Base-by-base conservation (phyloP, 352 stramenopile genomes). In the Pythium sukuiense region DNA sequence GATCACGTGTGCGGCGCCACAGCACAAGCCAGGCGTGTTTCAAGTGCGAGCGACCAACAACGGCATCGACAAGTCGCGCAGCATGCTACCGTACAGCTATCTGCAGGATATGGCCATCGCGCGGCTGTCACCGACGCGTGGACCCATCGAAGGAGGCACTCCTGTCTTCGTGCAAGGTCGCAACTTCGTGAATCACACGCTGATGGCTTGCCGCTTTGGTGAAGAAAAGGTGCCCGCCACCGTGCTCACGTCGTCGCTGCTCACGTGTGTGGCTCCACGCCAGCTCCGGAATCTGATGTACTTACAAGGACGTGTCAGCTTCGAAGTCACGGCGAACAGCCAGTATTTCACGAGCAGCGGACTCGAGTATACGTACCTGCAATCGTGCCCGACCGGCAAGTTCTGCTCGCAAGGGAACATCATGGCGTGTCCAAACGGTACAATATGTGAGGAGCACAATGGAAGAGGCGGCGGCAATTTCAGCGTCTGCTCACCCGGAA, bases 111-210 rank as follows among this genome's bases (percentile, higher is more conserved):
- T 97, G 49, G 87, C 83, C 0, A 74, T 99, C 24, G 69, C 87
- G 7, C 75, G 67, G 33, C 64, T 98, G 43, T 75, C 74, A 11
- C 96, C 97, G 2, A 79, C 64, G 9, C 76, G 70, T n/a, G 90
- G 89, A 16, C 72, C 93, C 2, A 86, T 90, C 39, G 69, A 89
- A 29, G 89, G 88, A 45, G 82, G 91, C 24, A 87, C 84, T 3
- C 88, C 95, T 1, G 71, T 98, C 1, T 98, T 98, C 72, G 77
- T 98, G 6, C 85, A 86, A 52, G 97, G 97, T 14, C 80, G 82
- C 26, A 98, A 99, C 65, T 99, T 99, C 64, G 58, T 97, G 26
- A 98, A 98, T 64, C 80, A 89, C 20, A 94, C 89, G 8, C 62
- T 85, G 2, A 72, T 98, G 18, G 70, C 69, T 13, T 99, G 96